Base-by-base conservation (phyloP, 2,329 filamentous ascomycete genomes). In the Trichoderma sp. region DNA sequence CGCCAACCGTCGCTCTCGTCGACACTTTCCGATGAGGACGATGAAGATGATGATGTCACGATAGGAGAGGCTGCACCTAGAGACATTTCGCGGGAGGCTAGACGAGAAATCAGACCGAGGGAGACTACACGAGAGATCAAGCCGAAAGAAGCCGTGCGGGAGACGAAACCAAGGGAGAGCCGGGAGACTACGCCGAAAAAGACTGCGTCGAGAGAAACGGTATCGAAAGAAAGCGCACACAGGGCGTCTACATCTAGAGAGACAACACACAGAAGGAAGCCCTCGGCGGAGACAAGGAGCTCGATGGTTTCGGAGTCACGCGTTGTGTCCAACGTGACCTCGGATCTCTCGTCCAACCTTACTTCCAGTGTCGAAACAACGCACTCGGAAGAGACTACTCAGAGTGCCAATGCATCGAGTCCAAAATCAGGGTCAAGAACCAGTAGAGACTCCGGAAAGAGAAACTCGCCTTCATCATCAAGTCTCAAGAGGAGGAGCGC, bases 401-500 rank as follows among this genome's bases (percentile, higher is more conserved):
- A 56, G 28, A 48, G 48, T 28, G 19, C 26, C 14, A 60, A 54
- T 14, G 28, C 59, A 9, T 64, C 58, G 34, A 68, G 47, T 14
- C 68, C 39, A 15, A 66, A 64, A 60, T 44, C 64, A 9, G 14
- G 30, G 2, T 15, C 52, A 28, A 66, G 63, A 7, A 21, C 59
- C 26, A 39, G 34, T 14, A 44, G 47, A 56, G 12, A 60, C 12
- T 17, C 59, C 17, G 2, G 45, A 3, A 69, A 66, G 47, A 58
- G 70, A 54, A 77, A 77, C 51, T 71, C 75, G 3, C 70, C 75
- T 6, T 72, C 74, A 5, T 76, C 79, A 3, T 73, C 72, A 2
- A 80, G 80, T 1, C 74, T 89, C 28, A 85, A 80, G 74, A 80
- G 87, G 70, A 85, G 82, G 55, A 79, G 80, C 50, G 86, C 87